These are phyloP conservation scores for Dacryopinax primogenitus DNA, from an alignment of 768 basidiomycete genomes.

Conservation along the genomic window DNA sequence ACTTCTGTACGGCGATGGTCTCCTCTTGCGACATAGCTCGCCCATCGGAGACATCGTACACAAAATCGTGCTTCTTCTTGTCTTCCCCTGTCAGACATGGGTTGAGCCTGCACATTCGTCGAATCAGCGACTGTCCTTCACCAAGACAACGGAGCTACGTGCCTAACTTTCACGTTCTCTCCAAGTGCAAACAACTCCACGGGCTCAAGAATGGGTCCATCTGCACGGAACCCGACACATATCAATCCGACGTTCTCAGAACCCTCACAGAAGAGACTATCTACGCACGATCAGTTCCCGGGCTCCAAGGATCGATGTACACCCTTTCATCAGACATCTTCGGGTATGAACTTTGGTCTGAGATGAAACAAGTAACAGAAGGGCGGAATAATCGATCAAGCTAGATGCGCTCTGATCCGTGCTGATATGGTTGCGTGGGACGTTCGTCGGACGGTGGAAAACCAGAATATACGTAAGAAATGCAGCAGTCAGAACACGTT, in stretches of 20 bases:
- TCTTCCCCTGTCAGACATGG: constrained; percentile 1
- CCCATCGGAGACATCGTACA: neutral
- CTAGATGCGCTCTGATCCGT: neutral
- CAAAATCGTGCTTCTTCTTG: constrained; percentile 8
- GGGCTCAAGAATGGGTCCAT: neutral
- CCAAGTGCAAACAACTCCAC: neutral
- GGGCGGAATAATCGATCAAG: neutral
- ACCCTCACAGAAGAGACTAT: neutral
- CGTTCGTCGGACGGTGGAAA: neutral
- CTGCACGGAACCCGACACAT: too few species aligned
- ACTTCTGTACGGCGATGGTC: neutral
- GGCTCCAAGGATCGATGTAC: constrained; percentile 9
- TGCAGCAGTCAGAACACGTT: too few species aligned
- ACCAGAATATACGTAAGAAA: too few species aligned
- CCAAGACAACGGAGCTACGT: neutral
- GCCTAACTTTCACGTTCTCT: constrained; percentile 2
- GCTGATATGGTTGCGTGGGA: neutral
- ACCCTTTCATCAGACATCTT: constrained; percentile 1
- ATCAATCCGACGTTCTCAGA: neutral
- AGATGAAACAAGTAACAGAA: neutral
- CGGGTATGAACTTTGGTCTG: neutral
- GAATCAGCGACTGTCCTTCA: neutral
- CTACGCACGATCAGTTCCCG: constrained; percentile 2
- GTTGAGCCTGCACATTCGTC: neutral
- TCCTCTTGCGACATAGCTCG: constrained; percentile 2